Percentiles rank a stretch among this genome's conserved stretches.
Conservation (phyloP, 1,139 yeast species). For the Geotrichum macrosporum region DNA sequence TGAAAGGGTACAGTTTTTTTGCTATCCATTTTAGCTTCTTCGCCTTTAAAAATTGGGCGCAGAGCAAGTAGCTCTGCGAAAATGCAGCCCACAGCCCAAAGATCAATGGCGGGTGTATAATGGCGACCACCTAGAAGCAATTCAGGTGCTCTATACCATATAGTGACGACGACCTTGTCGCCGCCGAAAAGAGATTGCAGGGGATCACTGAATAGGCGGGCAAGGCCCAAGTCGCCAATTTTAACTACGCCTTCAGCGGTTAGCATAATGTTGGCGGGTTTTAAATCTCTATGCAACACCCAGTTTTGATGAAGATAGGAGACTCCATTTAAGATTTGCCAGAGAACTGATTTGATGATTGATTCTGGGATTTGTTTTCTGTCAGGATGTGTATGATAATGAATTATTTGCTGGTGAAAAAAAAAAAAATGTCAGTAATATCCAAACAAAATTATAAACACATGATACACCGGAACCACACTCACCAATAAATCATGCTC, state of each 20-base stretch:
- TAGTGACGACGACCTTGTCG: constrained; percentile 95
- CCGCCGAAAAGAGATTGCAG: constrained; percentile 86
- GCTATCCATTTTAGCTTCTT: constrained; percentile 85
- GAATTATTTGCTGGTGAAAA: constrained; percentile 87
- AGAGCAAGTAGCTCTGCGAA: constrained; percentile 84
- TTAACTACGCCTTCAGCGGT: constrained; percentile 83
- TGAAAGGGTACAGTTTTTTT: constrained; percentile 86
- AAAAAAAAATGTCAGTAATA: background rate
- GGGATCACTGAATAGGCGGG: constrained; percentile 84
- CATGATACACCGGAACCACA: background rate
- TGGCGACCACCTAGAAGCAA: constrained; percentile 84
- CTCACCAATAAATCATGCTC: constrained; percentile 73
- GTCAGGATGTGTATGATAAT: constrained; percentile 88
- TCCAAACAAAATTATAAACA: background rate
- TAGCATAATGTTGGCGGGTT: constrained; percentile 98
- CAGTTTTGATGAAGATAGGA: constrained; percentile 90
- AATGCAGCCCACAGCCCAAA: constrained; percentile 98
- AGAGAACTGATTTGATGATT: constrained; percentile 75
- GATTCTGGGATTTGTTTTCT: constrained; percentile 69
- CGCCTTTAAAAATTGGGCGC: constrained; percentile 94
- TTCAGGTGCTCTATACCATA: constrained; percentile 98
- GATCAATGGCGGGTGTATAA: constrained; percentile 89
- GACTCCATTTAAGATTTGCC: constrained; percentile 92
- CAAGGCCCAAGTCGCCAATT: constrained; percentile 93
- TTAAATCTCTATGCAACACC: constrained; percentile 91